Percentiles rank a stretch among this genome's conserved stretches.
These are phyloP conservation scores for Sporothrix pseudoabietina DNA, from an alignment of 2,329 filamentous ascomycete species.

Conservation along the genomic window DNA sequence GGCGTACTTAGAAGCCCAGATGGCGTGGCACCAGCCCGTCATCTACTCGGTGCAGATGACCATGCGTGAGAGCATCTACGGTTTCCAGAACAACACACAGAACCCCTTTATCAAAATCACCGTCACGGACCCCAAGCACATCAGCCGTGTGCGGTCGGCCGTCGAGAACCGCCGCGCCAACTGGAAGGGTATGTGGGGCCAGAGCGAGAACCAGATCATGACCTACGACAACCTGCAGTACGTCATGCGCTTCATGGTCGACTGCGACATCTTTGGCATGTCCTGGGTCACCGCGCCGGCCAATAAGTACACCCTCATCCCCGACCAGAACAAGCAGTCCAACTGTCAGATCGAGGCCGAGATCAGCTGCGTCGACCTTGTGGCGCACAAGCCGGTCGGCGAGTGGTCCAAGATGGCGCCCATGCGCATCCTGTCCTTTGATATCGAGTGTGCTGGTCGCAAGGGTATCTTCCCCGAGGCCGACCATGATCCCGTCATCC, in stretches of 20 bases:
- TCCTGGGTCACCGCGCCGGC: conserved; percentile 90
- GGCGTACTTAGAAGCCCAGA: conserved; percentile 74
- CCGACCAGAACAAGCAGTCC: conserved; percentile 70
- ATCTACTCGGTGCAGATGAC: conserved; percentile 82
- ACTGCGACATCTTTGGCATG: conserved; percentile 93
- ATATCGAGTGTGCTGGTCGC: conserved; percentile 97
- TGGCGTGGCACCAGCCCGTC: conserved; percentile 67
- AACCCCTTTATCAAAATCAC: conserved; percentile 93
- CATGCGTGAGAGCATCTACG: conserved; percentile 87
- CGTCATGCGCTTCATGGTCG: conserved; percentile 95
- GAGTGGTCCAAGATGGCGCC: conserved; percentile 99
- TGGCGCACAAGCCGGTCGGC: conserved; percentile 84
- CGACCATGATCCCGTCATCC: conserved; percentile 89
- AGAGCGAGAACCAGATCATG: conserved; percentile 69
- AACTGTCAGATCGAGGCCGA: conserved; percentile 96
- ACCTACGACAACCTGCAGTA: conserved; percentile 98
- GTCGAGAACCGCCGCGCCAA: conserved; percentile 80
- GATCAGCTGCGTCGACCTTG: conserved; percentile 77
- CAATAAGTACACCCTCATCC: conserved; percentile 70
- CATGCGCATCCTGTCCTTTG: conserved; percentile 87
- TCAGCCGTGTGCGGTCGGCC: conserved; percentile 71
- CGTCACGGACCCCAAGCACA: conserved; percentile 84
- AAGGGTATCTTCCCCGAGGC: conserved; percentile 98
- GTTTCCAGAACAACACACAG: conserved; percentile 90
- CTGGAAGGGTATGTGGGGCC: conserved; percentile 84